phyloP scores from a whole-genome alignment of 257 asterid species.

The Parsonsia alboflavescens region DNA sequence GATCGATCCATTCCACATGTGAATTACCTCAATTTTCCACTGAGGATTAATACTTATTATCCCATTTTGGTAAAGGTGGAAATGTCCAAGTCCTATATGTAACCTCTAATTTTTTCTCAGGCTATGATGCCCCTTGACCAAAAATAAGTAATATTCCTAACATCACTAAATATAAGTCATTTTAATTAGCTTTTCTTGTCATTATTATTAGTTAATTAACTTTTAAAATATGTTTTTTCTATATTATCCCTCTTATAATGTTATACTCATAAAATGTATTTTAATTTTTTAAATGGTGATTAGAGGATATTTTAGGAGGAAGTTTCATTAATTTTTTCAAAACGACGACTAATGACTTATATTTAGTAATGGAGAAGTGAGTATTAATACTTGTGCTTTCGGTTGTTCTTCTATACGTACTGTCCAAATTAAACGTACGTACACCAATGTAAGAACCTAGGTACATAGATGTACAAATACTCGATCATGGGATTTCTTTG shows the following conservation, averaged over 20 bases:
- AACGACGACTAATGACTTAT: too few relatives aligned
- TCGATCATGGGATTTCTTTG: neutral
- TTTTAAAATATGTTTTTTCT: too few relatives aligned
- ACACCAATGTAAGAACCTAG: neutral
- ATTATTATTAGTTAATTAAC: too few relatives aligned
- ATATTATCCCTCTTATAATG: too few relatives aligned
- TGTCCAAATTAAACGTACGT: neutral
- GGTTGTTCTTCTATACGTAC: neutral
- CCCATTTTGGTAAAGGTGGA: neutral
- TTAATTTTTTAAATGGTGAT: too few relatives aligned
- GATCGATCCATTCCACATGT: neutral
- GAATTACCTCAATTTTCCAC: neutral
- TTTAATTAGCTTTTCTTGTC: too few relatives aligned
- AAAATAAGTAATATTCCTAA: too few relatives aligned
- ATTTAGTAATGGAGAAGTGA: too few relatives aligned
- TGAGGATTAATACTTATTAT: neutral
- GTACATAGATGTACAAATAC: neutral
- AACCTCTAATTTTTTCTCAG: neutral
- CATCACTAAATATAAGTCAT: too few relatives aligned
- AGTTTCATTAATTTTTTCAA: too few relatives aligned
- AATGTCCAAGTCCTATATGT: neutral
- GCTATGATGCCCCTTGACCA: neutral
- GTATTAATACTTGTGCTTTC: neutral
- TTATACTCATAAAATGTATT: too few relatives aligned
- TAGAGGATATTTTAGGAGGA: too few relatives aligned